Evolutionary conservation across 768 basidiomycete genomes (phyloP).

Genomic region (Gelatoporia subvermispora): DNA sequence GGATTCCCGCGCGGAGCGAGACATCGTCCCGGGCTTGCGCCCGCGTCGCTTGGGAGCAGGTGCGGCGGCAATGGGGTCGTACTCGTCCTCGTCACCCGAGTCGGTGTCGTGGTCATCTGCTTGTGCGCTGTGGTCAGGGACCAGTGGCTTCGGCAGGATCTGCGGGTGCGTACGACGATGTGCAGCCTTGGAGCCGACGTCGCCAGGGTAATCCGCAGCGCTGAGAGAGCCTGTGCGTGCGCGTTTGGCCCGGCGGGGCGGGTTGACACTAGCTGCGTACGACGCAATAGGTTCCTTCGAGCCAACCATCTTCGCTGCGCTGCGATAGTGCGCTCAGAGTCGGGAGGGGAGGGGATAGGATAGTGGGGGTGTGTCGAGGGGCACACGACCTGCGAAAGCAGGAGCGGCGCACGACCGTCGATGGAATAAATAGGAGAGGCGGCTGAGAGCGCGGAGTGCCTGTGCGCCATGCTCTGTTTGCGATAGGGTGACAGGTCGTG

Average conservation of each 20-base stretch:
- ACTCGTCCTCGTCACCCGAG: constrained; percentile 28
- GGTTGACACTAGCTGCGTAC: constrained; percentile 38
- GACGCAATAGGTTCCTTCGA: constrained; percentile 12
- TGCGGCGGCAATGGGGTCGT: constrained; percentile 19
- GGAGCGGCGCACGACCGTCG: not conserved
- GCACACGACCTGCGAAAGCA: constrained; percentile 13
- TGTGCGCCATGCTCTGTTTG: constrained; percentile 6
- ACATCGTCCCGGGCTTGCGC: constrained; percentile 64
- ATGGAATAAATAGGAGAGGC: not conserved
- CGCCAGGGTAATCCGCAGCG: not conserved
- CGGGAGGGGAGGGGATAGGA: constrained; percentile 1
- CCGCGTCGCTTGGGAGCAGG: constrained; percentile 57
- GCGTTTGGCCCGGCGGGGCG: constrained; percentile 43
- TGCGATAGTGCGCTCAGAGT: not conserved
- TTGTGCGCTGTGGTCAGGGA: constrained; percentile 9
- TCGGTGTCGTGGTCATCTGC: constrained; percentile 20
- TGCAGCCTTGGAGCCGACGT: constrained; percentile 1
- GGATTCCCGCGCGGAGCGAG: constrained; percentile 75
- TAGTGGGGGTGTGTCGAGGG: constrained; percentile 2
- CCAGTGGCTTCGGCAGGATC: constrained; percentile 18
- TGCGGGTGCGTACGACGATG: constrained; percentile 12
- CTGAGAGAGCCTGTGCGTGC: constrained; percentile 21
- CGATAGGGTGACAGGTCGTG: constrained; percentile 20
- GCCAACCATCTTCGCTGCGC: constrained; percentile 8
- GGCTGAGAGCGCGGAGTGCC: constrained; percentile 2